These are phyloP conservation scores for Candida nitratophila DNA, from an alignment of 805 yeast genomes.

Conservation along the genomic window DNA sequence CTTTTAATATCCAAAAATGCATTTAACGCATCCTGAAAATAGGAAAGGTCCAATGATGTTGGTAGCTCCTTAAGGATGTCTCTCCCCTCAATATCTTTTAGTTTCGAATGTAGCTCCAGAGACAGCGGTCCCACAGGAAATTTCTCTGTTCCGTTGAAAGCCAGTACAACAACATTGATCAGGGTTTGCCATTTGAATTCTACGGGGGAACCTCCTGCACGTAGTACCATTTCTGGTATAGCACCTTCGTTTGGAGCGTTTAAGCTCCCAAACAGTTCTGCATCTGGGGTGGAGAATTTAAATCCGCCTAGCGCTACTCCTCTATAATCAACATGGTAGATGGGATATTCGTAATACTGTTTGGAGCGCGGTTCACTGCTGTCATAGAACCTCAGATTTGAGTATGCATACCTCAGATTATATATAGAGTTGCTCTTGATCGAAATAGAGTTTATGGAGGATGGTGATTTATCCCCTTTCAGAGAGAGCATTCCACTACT, in stretches of 20 bases:
- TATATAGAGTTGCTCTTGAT: background rate
- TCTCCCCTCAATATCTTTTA: background rate
- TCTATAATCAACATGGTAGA: constrained; percentile 9
- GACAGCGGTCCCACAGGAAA: background rate
- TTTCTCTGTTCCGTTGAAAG: background rate
- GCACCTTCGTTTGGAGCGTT: too few relatives aligned
- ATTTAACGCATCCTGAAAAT: background rate
- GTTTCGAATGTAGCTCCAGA: background rate
- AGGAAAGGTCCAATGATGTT: background rate
- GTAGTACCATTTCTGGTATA: too few relatives aligned
- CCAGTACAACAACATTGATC: background rate
- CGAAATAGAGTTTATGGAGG: constrained; percentile 2
- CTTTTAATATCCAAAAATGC: too few relatives aligned
- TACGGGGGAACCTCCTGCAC: too few relatives aligned
- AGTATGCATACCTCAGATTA: constrained; percentile 3
- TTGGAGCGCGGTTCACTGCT: constrained; percentile 7
- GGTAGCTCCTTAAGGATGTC: too few relatives aligned
- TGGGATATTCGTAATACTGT: constrained; percentile 4
- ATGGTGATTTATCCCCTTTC: constrained; percentile 1
- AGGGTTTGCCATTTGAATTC: background rate
- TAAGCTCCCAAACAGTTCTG: too few relatives aligned
- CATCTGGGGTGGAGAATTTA: background rate
- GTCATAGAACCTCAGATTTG: constrained; percentile 6
- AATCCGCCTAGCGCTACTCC: constrained; percentile 6
- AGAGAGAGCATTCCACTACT: constrained; percentile 8